A percentile compares a stretch with the other conserved stretches of the same genome.
Evolutionary conservation across 2,329 filamentous ascomycete genomes (phyloP).

Genomic region (Peltaster fructicola): DNA sequence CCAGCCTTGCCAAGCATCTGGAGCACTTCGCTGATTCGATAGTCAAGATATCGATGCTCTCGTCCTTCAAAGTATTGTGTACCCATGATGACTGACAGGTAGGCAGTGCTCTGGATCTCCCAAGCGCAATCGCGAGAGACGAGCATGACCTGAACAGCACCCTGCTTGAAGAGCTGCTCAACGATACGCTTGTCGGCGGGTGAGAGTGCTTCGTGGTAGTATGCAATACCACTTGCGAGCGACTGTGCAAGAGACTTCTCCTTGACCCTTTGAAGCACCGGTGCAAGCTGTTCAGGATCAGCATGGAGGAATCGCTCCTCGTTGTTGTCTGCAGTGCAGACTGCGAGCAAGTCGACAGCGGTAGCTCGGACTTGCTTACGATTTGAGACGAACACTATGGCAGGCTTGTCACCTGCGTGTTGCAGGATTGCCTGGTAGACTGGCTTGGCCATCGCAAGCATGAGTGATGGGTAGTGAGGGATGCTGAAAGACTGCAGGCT

Average conservation of each 20-base stretch:
- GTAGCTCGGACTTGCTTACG: slow-evolving; percentile 84
- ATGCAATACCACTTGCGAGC: slow-evolving; percentile 82
- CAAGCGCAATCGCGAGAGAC: slow-evolving; percentile 83
- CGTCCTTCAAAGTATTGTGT: slow-evolving; percentile 95
- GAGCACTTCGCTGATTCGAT: slow-evolving; percentile 78
- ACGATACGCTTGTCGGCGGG: slow-evolving; percentile 84
- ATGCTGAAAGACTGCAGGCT: slow-evolving; percentile 93
- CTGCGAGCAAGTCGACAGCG: slow-evolving; percentile 71
- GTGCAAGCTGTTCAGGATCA: slow-evolving; percentile 61
- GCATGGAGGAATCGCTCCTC: slow-evolving; percentile 89
- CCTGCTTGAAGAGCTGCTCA: slow-evolving; percentile 74
- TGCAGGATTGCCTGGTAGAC: slow-evolving; percentile 78
- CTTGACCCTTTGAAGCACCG: slow-evolving; percentile 65
- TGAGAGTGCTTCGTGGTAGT: slow-evolving; percentile 89
- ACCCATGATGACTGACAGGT: slow-evolving; percentile 90
- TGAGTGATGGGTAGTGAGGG: slow-evolving; percentile 91
- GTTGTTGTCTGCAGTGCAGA: slow-evolving; percentile 72
- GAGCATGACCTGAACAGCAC: slow-evolving; percentile 72
- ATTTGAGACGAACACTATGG: slow-evolving; percentile 79
- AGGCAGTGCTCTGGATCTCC: slow-evolving; percentile 76
- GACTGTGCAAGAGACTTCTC: slow-evolving; percentile 79
- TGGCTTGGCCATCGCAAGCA: slow-evolving; percentile 96
- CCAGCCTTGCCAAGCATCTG: slow-evolving; percentile 97
- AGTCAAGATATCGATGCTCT: slow-evolving; percentile 94
- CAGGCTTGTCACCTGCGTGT: slow-evolving; percentile 67